These are phyloP conservation scores for Sungouiella blattae DNA, from an alignment of 805 yeast species.

Conservation along the genomic window DNA sequence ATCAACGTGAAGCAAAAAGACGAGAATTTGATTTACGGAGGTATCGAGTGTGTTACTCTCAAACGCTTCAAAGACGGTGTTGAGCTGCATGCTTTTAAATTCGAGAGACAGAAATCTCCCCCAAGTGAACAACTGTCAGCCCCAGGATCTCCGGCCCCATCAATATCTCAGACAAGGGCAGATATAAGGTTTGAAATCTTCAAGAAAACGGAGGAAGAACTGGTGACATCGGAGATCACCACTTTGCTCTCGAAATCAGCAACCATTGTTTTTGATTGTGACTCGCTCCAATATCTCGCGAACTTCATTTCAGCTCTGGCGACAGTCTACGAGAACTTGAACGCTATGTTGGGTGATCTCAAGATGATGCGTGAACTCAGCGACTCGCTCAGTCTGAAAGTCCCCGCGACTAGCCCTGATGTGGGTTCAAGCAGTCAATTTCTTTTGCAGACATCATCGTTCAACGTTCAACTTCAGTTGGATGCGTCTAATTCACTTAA, in stretches of 20 bases:
- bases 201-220: conserved; percentile 11
- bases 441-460: conserved; percentile 38
- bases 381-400: not conserved
- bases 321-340: conserved; percentile 20
- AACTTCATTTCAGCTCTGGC: conserved; percentile 24
- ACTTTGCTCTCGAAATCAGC: conserved; percentile 44
- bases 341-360: conserved; percentile 2
- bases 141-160: not conserved
- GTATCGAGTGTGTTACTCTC: conserved; percentile 34
- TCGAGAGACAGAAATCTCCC: conserved; percentile 10
- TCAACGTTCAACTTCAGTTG: conserved; percentile 23
- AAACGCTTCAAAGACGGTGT: conserved; percentile 13
- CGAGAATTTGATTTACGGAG: conserved; percentile 44
- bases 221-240: conserved; percentile 29
- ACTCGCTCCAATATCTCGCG: conserved; percentile 21
- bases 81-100: conserved; percentile 24
- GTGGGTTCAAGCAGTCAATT: conserved; percentile 17
- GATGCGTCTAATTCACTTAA: conserved; percentile 17
- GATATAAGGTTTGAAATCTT: conserved; percentile 55
- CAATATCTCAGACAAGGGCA: conserved; percentile 31
- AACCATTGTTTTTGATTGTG: conserved; percentile 16
- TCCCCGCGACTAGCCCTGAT: not conserved
- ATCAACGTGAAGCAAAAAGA: conserved; percentile 43
- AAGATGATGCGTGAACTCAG: not conserved
- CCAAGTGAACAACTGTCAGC: not conserved